phyloP scores from a whole-genome alignment of 169 alveolate genomes.

The Prorocentrum cordatum region DNA sequence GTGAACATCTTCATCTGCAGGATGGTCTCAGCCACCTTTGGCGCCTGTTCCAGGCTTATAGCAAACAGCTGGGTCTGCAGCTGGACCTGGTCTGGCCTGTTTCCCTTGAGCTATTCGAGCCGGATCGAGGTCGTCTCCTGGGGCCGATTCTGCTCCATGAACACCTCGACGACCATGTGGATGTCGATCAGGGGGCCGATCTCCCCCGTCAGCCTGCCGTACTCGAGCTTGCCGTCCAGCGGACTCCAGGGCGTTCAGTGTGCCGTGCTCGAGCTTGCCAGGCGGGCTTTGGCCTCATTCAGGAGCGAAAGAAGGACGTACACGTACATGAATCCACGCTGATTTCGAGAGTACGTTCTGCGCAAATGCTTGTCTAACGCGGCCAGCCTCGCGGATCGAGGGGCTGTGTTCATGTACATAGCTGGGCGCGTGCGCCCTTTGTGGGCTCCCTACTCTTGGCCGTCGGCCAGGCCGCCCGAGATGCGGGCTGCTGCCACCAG shows the following conservation, averaged over 20 bases:
- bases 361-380: too few species aligned
- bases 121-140: constrained; percentile 94
- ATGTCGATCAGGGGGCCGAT: constrained; percentile 71
- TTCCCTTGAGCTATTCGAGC: constrained; percentile 91
- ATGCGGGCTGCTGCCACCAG: too few species aligned
- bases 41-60: constrained; percentile 80
- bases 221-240: constrained; percentile 73
- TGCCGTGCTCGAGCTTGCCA: too few species aligned
- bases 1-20: constrained; percentile 89
- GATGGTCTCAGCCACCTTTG: constrained; percentile 92
- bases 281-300: too few species aligned
- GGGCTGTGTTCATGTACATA: too few species aligned
- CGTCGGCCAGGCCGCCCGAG: too few species aligned
- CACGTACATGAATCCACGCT: too few species aligned
- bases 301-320: constrained; percentile 70
- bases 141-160: constrained; percentile 83
- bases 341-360: too few species aligned
- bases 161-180: constrained; percentile 78
- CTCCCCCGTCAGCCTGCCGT: constrained; percentile 71
- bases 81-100: constrained; percentile 94
- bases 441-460: too few species aligned
- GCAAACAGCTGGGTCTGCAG: constrained; percentile 95
- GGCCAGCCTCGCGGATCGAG: too few species aligned
- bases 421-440: too few species aligned
- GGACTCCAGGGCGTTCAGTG: constrained; percentile 65